Evolutionary conservation across 2,329 filamentous ascomycete species (phyloP).

Genomic region (Pestalotiopsis fici): DNA sequence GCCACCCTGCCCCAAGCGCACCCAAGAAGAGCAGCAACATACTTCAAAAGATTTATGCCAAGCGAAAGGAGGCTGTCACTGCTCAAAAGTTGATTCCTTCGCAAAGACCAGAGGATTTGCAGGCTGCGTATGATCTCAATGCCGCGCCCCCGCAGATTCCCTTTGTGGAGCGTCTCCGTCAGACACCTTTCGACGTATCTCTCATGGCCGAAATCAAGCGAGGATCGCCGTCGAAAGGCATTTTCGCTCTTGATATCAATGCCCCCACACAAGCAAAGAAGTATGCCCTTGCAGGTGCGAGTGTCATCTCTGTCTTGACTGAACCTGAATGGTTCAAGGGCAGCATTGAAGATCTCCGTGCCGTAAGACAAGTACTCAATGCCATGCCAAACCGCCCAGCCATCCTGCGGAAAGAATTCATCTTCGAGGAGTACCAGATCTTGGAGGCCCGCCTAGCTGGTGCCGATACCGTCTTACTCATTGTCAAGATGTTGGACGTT

Average conservation of each 20-base stretch:
- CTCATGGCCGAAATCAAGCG: slow-evolving; percentile 98
- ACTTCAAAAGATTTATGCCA: slow-evolving; percentile 85
- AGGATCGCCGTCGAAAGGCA: slow-evolving; percentile 92
- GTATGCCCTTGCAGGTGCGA: slow-evolving; percentile 92
- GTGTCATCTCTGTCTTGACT: slow-evolving; percentile 96
- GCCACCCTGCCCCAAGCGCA: slow-evolving; percentile 25
- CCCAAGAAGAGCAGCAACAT: slow-evolving; percentile 75
- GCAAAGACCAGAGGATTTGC: slow-evolving; percentile 77
- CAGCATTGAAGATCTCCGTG: slow-evolving; percentile 87
- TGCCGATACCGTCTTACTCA: slow-evolving; percentile 91
- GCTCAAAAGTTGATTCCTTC: slow-evolving; percentile 85
- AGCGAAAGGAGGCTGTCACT: slow-evolving; percentile 73
- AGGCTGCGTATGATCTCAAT: slow-evolving; percentile 83
- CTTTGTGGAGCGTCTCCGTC: slow-evolving; percentile 75
- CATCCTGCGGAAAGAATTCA: slow-evolving; percentile 91
- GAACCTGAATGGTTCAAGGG: slow-evolving; percentile 99
- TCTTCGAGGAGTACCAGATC: slow-evolving; percentile 98
- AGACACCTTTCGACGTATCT: slow-evolving; percentile 85
- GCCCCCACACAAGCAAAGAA: slow-evolving; percentile 87
- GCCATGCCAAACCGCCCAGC: slow-evolving; percentile 92
- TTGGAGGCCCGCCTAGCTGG: slow-evolving; percentile 90
- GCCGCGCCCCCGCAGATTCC: slow-evolving; percentile 82
- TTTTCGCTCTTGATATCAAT: slow-evolving; percentile 84
- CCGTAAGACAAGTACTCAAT: slow-evolving; percentile 84
- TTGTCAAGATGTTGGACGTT: slow-evolving; percentile 94